Evolutionary conservation across 352 stramenopile species (phyloP).

Genomic region (Poterioochromonas sp.): DNA sequence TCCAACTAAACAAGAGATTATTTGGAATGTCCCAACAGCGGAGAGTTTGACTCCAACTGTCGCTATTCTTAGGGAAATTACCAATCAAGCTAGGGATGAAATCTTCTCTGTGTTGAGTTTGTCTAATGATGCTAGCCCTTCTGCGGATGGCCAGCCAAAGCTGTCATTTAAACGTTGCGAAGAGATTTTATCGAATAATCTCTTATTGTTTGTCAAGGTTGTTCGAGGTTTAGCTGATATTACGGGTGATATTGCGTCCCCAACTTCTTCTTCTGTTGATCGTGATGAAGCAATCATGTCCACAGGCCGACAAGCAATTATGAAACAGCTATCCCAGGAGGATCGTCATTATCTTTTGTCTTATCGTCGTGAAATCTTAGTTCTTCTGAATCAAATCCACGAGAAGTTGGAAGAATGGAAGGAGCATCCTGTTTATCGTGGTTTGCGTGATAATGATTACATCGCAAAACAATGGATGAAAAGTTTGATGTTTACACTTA

Average conservation of each 20-base stretch:
- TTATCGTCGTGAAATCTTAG: background rate
- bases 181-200: constrained; percentile 4
- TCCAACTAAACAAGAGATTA: background rate
- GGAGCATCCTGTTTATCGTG: background rate
- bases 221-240: constrained; percentile 16
- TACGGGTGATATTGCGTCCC: constrained; percentile 23
- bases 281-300: background rate
- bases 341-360: background rate
- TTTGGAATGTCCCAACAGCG: background rate
- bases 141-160: background rate
- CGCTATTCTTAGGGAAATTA: background rate
- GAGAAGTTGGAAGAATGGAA: background rate
- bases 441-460: background rate
- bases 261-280: background rate
- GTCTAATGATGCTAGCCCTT: background rate
- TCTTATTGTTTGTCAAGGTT: background rate
- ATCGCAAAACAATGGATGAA: constrained; percentile 9
- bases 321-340: background rate
- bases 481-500: background rate
- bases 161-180: background rate
- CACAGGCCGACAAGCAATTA: background rate
- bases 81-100: too few species aligned
- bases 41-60: background rate
- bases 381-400: background rate
- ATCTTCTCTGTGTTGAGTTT: too few species aligned